Evolutionary conservation across 2,329 filamentous ascomycete genomes (phyloP).

Genomic region (Colletotrichum navitas): DNA sequence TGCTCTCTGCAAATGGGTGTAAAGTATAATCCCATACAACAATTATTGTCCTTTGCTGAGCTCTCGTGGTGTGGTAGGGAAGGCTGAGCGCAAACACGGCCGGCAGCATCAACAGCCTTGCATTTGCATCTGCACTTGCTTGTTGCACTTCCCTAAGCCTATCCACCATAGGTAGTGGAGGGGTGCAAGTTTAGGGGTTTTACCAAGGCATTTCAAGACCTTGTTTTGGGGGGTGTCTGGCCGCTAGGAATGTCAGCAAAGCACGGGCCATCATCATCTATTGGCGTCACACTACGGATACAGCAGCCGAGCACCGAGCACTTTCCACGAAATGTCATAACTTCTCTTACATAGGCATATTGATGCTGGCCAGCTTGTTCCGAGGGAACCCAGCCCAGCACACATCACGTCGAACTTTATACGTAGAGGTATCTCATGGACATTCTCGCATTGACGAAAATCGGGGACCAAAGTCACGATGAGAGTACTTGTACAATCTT

Average conservation of each 20-base stretch:
- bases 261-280: neutral
- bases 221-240: neutral
- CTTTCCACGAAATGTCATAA: neutral
- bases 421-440: neutral
- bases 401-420: neutral
- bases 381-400: neutral
- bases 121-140: constrained; percentile 11
- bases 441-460: neutral
- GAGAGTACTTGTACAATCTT: constrained; percentile 1
- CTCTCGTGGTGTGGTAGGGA: neutral
- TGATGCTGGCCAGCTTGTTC: neutral
- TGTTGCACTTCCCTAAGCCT: constrained; percentile 11
- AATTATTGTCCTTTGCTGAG: neutral
- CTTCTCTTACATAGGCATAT: neutral
- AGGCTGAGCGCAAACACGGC: neutral
- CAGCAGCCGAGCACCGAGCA: neutral
- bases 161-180: constrained; percentile 8
- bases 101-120: neutral
- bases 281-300: neutral
- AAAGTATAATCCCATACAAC: neutral
- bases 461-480: neutral
- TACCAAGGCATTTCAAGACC: neutral
- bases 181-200: neutral
- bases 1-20: constrained; percentile 10
- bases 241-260: neutral